phyloP scores from a whole-genome alignment of 129 eudicot genomes.

The Lactuca saligna region DNA sequence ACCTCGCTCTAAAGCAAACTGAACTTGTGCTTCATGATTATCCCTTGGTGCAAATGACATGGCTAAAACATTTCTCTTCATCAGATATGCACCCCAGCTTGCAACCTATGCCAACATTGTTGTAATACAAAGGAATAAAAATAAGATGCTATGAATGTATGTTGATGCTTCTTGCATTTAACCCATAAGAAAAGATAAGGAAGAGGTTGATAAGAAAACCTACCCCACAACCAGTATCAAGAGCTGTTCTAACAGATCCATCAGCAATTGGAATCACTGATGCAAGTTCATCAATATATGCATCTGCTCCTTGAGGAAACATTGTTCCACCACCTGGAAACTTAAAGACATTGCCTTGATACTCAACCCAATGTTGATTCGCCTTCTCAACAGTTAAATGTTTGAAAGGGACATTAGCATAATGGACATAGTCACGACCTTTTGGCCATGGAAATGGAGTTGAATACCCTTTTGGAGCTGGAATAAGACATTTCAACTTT shows the following conservation, averaged over 20 bases:
- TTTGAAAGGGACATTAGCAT: slow-evolving; percentile 84
- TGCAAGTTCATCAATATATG: slow-evolving; percentile 92
- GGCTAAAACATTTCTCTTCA: slow-evolving; percentile 82
- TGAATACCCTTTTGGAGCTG: slow-evolving; percentile 90
- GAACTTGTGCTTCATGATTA: slow-evolving; percentile 98
- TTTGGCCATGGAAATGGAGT: slow-evolving; percentile 95
- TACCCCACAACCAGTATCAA: slow-evolving; percentile 99
- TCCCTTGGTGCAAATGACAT: slow-evolving; percentile 98
- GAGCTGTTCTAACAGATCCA: slow-evolving; percentile 87
- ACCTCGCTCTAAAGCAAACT: slow-evolving; percentile 91
- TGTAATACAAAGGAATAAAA: too few species aligned
- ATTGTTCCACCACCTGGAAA: slow-evolving; percentile 99
- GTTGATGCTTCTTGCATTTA: too few species aligned
- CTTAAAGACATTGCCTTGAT: slow-evolving; percentile 81
- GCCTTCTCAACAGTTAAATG: slow-evolving; percentile 91
- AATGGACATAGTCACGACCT: slow-evolving; percentile 86
- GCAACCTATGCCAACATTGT: slow-evolving; percentile 81
- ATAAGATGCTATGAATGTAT: too few species aligned
- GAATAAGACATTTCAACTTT: slow-evolving; percentile 78
- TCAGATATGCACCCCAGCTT: slow-evolving; percentile 96
- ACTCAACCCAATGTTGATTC: slow-evolving; percentile 89
- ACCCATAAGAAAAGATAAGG: too few species aligned
- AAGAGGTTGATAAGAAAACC: slow-evolving; percentile 23
- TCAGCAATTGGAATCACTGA: slow-evolving; percentile 69
- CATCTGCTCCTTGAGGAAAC: slow-evolving; percentile 99